Conservation (phyloP, 2,329 filamentous ascomycete genomes). For the Penicillium brasilianum region DNA sequence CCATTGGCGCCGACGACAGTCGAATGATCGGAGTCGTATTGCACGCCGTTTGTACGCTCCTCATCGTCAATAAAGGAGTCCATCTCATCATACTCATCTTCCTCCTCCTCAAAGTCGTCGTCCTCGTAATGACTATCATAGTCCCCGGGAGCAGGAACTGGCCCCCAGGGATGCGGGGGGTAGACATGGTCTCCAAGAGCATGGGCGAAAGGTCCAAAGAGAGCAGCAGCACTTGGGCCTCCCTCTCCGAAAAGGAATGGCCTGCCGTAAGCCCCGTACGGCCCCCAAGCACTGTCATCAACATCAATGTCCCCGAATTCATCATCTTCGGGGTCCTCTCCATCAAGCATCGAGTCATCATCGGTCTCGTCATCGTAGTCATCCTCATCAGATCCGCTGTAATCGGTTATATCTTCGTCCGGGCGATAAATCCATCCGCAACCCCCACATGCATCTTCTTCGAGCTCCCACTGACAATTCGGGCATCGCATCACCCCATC, state of each 20-base stretch:
- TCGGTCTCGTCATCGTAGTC: slow-evolving; percentile 48
- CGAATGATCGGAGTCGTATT: slow-evolving; percentile 39
- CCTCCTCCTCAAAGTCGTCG: slow-evolving; percentile 28
- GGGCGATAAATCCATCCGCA: slow-evolving; percentile 58
- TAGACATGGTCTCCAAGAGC: not conserved
- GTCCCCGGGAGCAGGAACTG: slow-evolving; percentile 1
- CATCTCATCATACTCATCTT: slow-evolving; percentile 39
- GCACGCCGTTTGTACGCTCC: slow-evolving; percentile 25
- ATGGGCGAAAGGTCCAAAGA: slow-evolving; percentile 6
- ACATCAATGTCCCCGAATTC: slow-evolving; percentile 40
- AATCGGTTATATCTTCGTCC: slow-evolving; percentile 48
- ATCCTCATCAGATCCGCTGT: slow-evolving; percentile 52
- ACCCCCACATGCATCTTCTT: slow-evolving; percentile 58
- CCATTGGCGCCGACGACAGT: slow-evolving; percentile 37
- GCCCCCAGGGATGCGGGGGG: not conserved
- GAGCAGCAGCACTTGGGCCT: not conserved
- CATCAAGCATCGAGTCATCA: slow-evolving; percentile 33
- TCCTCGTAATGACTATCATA: slow-evolving; percentile 28
- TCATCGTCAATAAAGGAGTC: slow-evolving; percentile 45
- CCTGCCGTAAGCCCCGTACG: slow-evolving; percentile 4
- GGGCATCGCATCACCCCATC: slow-evolving; percentile 69
- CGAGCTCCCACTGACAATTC: slow-evolving; percentile 66
- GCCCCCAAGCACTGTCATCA: slow-evolving; percentile 16
- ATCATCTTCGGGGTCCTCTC: slow-evolving; percentile 33
- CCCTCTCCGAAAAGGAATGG: slow-evolving; percentile 1